Conservation (phyloP, 2,329 filamentous ascomycete genomes). For the Colletotrichum noveboracense region DNA sequence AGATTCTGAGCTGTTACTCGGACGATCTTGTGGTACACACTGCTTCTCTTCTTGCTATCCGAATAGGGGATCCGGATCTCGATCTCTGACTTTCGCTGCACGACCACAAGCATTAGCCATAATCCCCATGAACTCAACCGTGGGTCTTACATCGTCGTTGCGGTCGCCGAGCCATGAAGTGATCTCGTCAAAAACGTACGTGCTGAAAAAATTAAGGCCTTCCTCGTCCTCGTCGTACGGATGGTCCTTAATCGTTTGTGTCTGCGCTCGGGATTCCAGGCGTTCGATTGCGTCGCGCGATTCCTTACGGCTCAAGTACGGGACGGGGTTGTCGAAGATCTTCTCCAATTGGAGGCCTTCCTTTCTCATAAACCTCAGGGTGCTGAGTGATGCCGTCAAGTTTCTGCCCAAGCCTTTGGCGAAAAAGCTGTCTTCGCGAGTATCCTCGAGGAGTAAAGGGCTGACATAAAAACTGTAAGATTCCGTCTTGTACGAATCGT, state of each 20-base stretch:
- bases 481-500: conserved; percentile 23
- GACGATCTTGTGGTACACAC: neutral
- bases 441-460: conserved; percentile 28
- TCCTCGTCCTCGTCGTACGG: neutral
- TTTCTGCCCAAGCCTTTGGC: conserved; percentile 29
- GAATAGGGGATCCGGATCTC: neutral
- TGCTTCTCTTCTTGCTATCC: neutral
- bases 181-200: neutral
- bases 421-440: conserved; percentile 15
- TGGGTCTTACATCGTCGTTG: neutral
- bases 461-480: conserved; percentile 37
- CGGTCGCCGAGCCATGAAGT: neutral
- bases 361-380: conserved; percentile 32
- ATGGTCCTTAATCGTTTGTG: neutral
- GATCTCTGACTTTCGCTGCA: neutral
- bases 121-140: neutral
- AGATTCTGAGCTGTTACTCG: neutral
- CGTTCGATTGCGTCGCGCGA: neutral
- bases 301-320: conserved; percentile 32
- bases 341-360: conserved; percentile 30
- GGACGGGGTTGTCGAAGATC: conserved; percentile 30
- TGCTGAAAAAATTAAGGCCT: neutral
- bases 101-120: neutral
- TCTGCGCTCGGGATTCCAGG: neutral
- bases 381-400: conserved; percentile 30